Conservation (phyloP, 768 basidiomycete genomes). For the Agaricus bisporus region DNA sequence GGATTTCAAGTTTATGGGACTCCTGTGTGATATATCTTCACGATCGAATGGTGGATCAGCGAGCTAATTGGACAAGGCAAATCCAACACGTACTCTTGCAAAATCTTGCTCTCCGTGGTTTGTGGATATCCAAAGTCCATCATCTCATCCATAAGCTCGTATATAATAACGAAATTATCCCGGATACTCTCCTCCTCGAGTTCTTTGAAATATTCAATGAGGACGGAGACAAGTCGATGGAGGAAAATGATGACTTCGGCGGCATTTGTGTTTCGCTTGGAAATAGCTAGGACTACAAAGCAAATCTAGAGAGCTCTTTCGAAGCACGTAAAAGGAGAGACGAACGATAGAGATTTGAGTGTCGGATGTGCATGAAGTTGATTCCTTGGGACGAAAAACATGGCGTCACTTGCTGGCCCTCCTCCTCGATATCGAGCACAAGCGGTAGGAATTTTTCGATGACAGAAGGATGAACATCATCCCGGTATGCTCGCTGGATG, state of each 20-base stretch:
- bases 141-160: constrained; percentile 98
- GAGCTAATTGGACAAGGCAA: neutral
- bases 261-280: constrained; percentile 93
- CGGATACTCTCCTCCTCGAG: constrained; percentile 98
- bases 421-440: constrained; percentile 94
- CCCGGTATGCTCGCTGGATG: constrained; percentile 93
- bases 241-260: constrained; percentile 96
- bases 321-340: constrained; percentile 11
- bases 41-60: constrained; percentile 27
- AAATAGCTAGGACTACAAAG: constrained; percentile 61
- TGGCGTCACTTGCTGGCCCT: constrained; percentile 91
- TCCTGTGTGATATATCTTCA: constrained; percentile 89
- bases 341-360: constrained; percentile 95
- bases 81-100: constrained; percentile 77
- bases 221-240: constrained; percentile 86
- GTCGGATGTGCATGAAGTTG: constrained; percentile 98
- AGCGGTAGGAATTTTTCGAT: constrained; percentile 94
- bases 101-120: constrained; percentile 98
- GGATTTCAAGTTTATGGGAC: constrained; percentile 93
- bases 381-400: constrained; percentile 94
- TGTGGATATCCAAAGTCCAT: constrained; percentile 99
- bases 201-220: constrained; percentile 99
- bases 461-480: constrained; percentile 86
- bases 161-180: constrained; percentile 99
- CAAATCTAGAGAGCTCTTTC: neutral